Percentiles rank a stretch among this genome's conserved stretches.
phyloP scores from a whole-genome alignment of 176 grass and related monocot genomes.

The Oryza glaberrima region DNA sequence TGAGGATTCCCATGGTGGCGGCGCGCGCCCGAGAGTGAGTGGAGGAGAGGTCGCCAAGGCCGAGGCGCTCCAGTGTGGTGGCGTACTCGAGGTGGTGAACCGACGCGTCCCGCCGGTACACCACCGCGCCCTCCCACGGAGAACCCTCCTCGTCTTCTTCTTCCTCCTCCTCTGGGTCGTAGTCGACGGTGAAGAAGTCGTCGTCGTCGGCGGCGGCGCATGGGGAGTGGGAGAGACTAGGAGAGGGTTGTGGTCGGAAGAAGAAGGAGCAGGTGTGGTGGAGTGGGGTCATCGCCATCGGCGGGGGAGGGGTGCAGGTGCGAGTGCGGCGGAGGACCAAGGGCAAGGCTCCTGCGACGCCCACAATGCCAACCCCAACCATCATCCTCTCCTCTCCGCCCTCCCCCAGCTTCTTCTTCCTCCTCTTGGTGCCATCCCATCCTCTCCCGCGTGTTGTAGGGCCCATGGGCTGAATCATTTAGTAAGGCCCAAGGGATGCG shows the following conservation, averaged over 20 bases:
- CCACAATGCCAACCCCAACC: not conserved
- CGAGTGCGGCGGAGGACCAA: no score
- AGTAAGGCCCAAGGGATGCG: no score
- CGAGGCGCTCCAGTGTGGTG: conserved; percentile 74
- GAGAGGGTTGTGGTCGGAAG: not conserved
- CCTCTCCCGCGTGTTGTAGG: not conserved
- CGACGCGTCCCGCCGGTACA: conserved; percentile 74
- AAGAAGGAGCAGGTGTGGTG: not conserved
- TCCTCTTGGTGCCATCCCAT: no score
- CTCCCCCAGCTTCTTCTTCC: no score
- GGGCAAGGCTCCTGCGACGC: not conserved
- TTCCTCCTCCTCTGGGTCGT: conserved; percentile 28
- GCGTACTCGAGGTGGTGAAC: conserved; percentile 67
- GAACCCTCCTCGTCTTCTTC: conserved; percentile 18
- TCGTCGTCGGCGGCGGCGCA: not conserved
- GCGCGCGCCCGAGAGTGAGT: conserved; percentile 51
- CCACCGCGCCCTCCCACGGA: conserved; percentile 74
- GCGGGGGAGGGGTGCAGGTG: not conserved
- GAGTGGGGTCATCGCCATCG: not conserved
- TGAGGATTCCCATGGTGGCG: conserved; percentile 56
- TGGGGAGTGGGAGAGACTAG: not conserved
- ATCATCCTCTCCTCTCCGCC: not conserved
- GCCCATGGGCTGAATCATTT: not conserved
- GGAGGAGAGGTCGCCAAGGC: conserved; percentile 61
- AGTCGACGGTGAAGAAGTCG: conserved; percentile 46